phyloP scores from a whole-genome alignment of 2,329 filamentous ascomycete species.

The Emericellopsis cladophorae region DNA sequence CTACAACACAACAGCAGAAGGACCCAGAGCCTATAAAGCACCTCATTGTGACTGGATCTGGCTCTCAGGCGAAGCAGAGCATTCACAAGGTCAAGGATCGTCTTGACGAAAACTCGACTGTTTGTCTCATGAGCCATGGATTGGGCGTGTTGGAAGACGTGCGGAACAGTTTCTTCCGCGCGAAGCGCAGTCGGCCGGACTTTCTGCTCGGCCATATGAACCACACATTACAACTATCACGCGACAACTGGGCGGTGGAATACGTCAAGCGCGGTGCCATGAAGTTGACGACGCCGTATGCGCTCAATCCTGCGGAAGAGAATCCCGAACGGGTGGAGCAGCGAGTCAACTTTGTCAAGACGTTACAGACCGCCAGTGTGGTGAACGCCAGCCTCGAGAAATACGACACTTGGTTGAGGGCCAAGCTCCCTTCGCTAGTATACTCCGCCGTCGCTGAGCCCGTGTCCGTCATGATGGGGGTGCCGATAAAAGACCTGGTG shows the following conservation, averaged over 20 bases:
- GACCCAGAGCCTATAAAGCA: conserved; percentile 46
- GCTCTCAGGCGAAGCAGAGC: conserved; percentile 41
- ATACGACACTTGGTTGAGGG: conserved; percentile 41
- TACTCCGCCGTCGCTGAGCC: conserved; percentile 70
- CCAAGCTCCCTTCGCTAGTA: conserved; percentile 69
- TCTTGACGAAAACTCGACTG: conserved; percentile 53
- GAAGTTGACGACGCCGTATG: conserved; percentile 13
- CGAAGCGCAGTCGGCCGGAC: conserved; percentile 52
- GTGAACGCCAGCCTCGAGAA: conserved; percentile 7
- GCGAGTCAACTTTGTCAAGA: conserved; percentile 9
- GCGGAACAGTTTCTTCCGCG: conserved; percentile 53
- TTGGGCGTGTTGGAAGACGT: conserved; percentile 75
- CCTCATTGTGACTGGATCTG: conserved; percentile 51
- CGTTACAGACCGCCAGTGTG: conserved; percentile 8
- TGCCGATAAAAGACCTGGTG: conserved; percentile 58
- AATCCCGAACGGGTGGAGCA: conserved; percentile 7
- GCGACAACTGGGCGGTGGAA: conserved; percentile 22
- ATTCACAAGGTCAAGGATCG: conserved; percentile 50
- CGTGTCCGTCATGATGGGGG: conserved; percentile 66
- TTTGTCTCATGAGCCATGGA: conserved; percentile 70
- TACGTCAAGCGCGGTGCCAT: conserved; percentile 20
- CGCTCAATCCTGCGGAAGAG: conserved; percentile 2
- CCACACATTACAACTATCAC: conserved; percentile 30
- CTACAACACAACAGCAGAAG: conserved; percentile 5
- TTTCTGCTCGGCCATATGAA: conserved; percentile 60